Evolutionary conservation across 257 asterid genomes (phyloP).

Genomic region (Solanum rostratum): DNA sequence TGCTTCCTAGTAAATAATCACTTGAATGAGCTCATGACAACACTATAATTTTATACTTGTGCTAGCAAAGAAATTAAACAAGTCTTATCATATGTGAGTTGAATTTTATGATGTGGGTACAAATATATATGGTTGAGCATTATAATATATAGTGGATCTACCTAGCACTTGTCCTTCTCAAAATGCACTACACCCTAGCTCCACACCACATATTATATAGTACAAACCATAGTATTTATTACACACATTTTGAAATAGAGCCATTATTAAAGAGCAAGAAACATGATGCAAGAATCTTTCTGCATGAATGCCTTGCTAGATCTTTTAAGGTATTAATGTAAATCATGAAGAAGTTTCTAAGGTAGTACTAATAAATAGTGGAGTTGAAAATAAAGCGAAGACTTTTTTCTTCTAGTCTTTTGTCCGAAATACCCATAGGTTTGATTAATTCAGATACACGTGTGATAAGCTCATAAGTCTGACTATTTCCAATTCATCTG

Average conservation of each 20-base stretch:
- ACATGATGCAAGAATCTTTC: neutral
- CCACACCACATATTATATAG: neutral
- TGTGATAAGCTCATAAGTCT: neutral
- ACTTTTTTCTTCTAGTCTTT: neutral
- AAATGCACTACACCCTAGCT: neutral
- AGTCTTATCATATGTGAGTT: neutral
- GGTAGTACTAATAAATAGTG: neutral
- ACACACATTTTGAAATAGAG: neutral
- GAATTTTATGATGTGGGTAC: neutral
- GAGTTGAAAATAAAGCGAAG: neutral
- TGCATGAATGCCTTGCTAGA: slow-evolving; percentile 5
- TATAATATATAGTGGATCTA: neutral
- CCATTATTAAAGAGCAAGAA: neutral
- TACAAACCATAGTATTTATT: neutral
- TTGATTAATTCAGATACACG: neutral
- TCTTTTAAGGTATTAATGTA: neutral
- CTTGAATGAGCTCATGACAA: neutral
- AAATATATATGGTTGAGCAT: neutral
- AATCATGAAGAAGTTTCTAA: slow-evolving; percentile 12
- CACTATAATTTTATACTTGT: neutral
- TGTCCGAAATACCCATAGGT: neutral
- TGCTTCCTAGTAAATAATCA: neutral
- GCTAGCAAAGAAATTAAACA: neutral
- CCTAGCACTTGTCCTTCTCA: slow-evolving; percentile 1
- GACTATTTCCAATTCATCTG: neutral